Conservation (phyloP, 495 filamentous ascomycete genomes). For the Talaromyces wortmannii region DNA sequence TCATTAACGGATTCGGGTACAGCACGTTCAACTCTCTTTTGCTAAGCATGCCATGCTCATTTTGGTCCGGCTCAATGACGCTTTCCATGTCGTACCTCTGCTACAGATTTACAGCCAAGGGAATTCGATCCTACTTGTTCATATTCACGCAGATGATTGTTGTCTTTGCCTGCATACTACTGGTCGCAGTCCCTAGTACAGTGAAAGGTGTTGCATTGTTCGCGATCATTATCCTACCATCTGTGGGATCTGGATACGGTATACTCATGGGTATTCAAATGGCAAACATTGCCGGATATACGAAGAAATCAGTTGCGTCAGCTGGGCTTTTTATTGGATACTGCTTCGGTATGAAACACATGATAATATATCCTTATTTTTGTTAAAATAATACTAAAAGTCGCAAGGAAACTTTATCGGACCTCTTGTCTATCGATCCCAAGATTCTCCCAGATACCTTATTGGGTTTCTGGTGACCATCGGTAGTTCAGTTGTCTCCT, state of each 20-base stretch:
- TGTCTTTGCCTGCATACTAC: slow-evolving; percentile 20
- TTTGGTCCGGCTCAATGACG: slow-evolving; percentile 27
- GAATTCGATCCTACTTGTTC: neutral
- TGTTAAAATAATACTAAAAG: too few species aligned
- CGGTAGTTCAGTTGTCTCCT: slow-evolving; percentile 22
- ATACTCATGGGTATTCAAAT: slow-evolving; percentile 33
- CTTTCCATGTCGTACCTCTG: slow-evolving; percentile 24
- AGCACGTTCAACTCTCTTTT: slow-evolving; percentile 35
- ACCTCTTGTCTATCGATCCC: slow-evolving; percentile 22
- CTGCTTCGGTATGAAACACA: slow-evolving; percentile 29
- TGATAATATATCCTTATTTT: too few species aligned
- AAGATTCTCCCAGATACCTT: slow-evolving; percentile 20
- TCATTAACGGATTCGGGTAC: slow-evolving; percentile 39
- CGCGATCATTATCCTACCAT: slow-evolving; percentile 29
- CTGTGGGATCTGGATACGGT: slow-evolving; percentile 14
- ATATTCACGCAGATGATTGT: slow-evolving; percentile 6
- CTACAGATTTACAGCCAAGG: slow-evolving; percentile 5
- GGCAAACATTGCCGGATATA: slow-evolving; percentile 41
- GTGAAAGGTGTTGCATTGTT: slow-evolving; percentile 32
- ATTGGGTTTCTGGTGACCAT: slow-evolving; percentile 30
- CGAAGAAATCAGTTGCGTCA: slow-evolving; percentile 27
- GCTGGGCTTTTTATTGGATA: slow-evolving; percentile 35
- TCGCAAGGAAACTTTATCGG: slow-evolving; percentile 29
- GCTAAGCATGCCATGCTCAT: slow-evolving; percentile 31
- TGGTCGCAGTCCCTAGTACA: slow-evolving; percentile 24